Evolutionary conservation across 192 early-diverging fungal genomes (phyloP).

Genomic region (Entrophospora sp.): DNA sequence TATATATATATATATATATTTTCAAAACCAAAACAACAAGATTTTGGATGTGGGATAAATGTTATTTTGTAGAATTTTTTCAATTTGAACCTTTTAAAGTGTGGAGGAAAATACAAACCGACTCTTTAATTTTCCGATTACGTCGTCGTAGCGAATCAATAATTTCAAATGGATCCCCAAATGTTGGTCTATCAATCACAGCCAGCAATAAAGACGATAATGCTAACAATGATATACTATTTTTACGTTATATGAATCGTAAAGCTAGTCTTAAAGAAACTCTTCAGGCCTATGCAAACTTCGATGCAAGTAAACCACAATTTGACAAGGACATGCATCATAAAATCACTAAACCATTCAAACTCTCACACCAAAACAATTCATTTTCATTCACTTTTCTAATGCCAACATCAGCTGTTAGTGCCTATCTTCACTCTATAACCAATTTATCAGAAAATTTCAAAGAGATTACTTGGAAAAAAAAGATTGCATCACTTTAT

Average conservation of each 20-base stretch:
- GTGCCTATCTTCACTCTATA: conserved; percentile 26
- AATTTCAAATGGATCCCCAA: background rate
- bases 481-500: too few species aligned
- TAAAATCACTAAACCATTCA: conserved; percentile 23
- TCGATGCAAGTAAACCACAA: background rate
- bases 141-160: conserved; percentile 26
- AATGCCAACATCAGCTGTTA: conserved; percentile 35
- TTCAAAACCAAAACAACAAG: too few species aligned
- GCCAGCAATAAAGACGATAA: conserved; percentile 19
- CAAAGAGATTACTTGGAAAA: too few species aligned
- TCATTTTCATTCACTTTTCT: conserved; percentile 39
- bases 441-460: too few species aligned
- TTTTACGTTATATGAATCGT: conserved; percentile 37
- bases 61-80: conserved; percentile 39
- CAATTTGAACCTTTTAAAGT: conserved; percentile 54
- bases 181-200: background rate
- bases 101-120: conserved; percentile 52
- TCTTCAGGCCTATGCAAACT: conserved; percentile 31
- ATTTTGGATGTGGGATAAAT: conserved; percentile 44
- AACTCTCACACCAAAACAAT: background rate
- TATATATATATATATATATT: background rate
- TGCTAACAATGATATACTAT: too few species aligned
- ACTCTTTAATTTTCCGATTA: conserved; percentile 47
- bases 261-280: conserved; percentile 30
- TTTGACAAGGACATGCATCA: conserved; percentile 21